A percentile compares a stretch with the other conserved stretches of the same genome.
Evolutionary conservation across 164 flowering plant species (phyloP).

Genomic region (Aristolochia contorta): DNA sequence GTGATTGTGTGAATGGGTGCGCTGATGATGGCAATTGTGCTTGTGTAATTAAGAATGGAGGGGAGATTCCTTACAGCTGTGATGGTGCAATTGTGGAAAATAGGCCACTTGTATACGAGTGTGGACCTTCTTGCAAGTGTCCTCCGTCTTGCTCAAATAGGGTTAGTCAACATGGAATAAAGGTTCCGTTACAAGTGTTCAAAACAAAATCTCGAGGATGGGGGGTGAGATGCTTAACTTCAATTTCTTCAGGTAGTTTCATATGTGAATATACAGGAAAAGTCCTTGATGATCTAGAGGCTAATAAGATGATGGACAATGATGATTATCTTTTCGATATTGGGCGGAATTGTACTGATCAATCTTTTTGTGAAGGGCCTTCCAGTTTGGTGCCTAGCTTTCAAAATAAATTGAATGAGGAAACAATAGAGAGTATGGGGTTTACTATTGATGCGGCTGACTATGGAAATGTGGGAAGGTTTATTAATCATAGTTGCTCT

Average conservation of each 20-base stretch:
- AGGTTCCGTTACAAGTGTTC: conserved; percentile 67
- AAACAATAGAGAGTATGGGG: conserved; percentile 38
- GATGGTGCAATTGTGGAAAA: conserved; percentile 73
- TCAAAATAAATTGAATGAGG: conserved; percentile 13
- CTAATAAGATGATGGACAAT: conserved; percentile 54
- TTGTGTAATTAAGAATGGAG: conserved; percentile 71
- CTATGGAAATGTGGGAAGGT: conserved; percentile 71
- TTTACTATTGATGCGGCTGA: conserved; percentile 71
- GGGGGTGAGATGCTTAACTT: conserved; percentile 78
- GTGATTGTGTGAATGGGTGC: conserved; percentile 58
- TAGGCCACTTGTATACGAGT: conserved; percentile 71
- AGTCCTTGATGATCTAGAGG: conserved; percentile 69
- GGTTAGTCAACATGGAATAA: conserved; percentile 67
- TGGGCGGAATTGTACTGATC: conserved; percentile 55
- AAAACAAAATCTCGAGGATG: conserved; percentile 75
- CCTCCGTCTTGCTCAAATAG: conserved; percentile 72
- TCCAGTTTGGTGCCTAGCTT: conserved; percentile 28
- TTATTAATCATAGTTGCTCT: too few relatives aligned
- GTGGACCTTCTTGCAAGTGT: conserved; percentile 81
- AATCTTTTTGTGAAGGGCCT: conserved; percentile 31
- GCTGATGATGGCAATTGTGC: conserved; percentile 43
- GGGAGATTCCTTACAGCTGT: conserved; percentile 65
- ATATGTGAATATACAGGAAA: conserved; percentile 86
- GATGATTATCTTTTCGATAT: conserved; percentile 92
- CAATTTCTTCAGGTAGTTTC: conserved; percentile 78